Base-by-base conservation (phyloP, 352 stramenopile genomes). In the Globisporangium echinulatum region DNA sequence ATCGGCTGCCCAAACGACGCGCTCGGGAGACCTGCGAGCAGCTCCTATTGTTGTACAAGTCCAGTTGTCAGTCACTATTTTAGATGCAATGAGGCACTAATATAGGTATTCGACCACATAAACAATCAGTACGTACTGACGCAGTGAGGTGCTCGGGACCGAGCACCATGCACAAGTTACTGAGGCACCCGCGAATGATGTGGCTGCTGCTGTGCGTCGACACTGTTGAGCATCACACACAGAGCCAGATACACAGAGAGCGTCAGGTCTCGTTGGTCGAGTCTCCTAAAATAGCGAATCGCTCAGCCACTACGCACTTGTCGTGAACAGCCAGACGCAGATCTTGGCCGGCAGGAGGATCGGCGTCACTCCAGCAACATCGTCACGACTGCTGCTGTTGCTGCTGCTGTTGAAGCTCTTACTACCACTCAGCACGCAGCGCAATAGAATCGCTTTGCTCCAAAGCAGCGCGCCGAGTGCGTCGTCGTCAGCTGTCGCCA, bases 291-390 rank as follows among this genome's bases (percentile, higher is more conserved):
- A 33, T 33, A 33, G 25, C 25, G 25, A 33, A 33, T 33, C 25
- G 25, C 25, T 3, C 25, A 33, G 25, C 25, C 5, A 5, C 33
- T 14, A 74, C 77, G 17, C 79, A 94, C 84, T 89, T 14, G 83
- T 88, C 42, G 72, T 75, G 66, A 92, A 94, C 52, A 94, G 71
- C 80, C 82, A 94, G 15, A 71, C 68, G n/a, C 72, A 72, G 52
- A 92, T 91, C 48, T 76, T 77, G 5, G 69, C 63, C 9, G 82
- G 79, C 17, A 92, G 49, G 38, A 74, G 6, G 11, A 68, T 51
- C 13, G 59, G 40, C 38, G 59, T 42, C 11, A 8, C 50, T 5
- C 25, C 25, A 13, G 5, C 8, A 14, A 6, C 14, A 15, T 25
- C 17, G 49, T 7, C 15, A 3, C 25, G 25, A 33, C 25, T 33